Evolutionary conservation across 257 asterid genomes (phyloP).

Genomic region (Salvia miltiorrhiza): DNA sequence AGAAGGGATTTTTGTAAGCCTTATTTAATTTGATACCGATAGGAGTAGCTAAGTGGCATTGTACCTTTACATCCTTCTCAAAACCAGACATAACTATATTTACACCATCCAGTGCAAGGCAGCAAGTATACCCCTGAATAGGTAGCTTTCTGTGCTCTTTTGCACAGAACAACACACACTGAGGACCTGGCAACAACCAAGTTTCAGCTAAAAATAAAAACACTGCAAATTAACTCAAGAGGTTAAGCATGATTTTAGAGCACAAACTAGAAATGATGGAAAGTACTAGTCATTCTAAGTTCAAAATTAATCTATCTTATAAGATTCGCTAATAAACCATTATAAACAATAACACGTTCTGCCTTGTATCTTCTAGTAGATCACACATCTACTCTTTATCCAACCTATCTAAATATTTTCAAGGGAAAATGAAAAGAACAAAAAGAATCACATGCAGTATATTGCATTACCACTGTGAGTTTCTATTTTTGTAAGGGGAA

Average conservation of each 20-base stretch:
- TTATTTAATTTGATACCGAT: not conserved
- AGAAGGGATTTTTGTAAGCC: not conserved
- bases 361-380: not conserved
- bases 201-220: slow-evolving; percentile 16
- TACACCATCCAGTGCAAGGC: slow-evolving; percentile 97
- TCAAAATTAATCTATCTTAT: slow-evolving; percentile 1
- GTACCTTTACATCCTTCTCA: slow-evolving; percentile 77
- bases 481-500: not conserved
- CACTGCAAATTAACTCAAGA: slow-evolving; percentile 15
- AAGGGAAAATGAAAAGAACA: not conserved
- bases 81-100: slow-evolving; percentile 86
- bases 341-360: slow-evolving; percentile 14
- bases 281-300: slow-evolving; percentile 7
- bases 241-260: not conserved
- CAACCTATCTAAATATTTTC: not conserved
- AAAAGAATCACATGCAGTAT: not conserved
- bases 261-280: slow-evolving; percentile 8
- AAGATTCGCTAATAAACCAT: slow-evolving; percentile 1
- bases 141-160: slow-evolving; percentile 85
- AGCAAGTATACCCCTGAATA: slow-evolving; percentile 81
- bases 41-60: slow-evolving; percentile 8
- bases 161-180: slow-evolving; percentile 85
- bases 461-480: not conserved
- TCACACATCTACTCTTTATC: not conserved
- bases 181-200: slow-evolving; percentile 68